These are phyloP conservation scores for Rhizophlyctis rosea DNA, from an alignment of 192 early-diverging fungal species.

Conservation along the genomic window DNA sequence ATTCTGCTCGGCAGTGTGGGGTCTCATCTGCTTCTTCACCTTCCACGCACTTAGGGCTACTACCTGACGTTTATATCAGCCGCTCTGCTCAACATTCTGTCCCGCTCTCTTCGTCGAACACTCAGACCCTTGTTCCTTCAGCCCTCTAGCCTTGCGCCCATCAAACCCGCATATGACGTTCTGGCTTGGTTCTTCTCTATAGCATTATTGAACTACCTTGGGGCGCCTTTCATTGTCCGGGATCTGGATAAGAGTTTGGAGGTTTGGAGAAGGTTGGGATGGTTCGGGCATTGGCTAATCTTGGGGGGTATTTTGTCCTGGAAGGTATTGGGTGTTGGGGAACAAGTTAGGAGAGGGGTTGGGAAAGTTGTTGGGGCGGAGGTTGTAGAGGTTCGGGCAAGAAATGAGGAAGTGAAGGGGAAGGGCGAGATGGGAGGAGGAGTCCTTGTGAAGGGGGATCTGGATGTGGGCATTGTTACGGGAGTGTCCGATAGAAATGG, in stretches of 20 bases:
- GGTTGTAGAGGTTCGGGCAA: no score
- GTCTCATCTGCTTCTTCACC: no score
- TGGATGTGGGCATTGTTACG: no score
- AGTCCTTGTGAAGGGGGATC: no score
- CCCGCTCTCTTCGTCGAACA: slow-evolving; percentile 17
- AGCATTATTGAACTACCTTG: no score
- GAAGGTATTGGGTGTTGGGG: slow-evolving; percentile 17
- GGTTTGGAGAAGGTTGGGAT: slow-evolving; percentile 23
- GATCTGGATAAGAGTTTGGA: slow-evolving; percentile 13
- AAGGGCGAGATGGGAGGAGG: no score
- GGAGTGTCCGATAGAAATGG: no score
- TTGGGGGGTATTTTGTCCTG: slow-evolving; percentile 19
- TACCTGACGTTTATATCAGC: slow-evolving; percentile 35
- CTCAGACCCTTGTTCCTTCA: slow-evolving; percentile 22
- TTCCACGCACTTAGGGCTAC: no score
- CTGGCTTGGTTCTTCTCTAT: slow-evolving; percentile 31
- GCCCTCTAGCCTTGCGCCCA: slow-evolving; percentile 5
- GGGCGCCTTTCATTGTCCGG: no score
- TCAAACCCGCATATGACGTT: slow-evolving; percentile 31
- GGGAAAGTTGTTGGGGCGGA: slow-evolving; percentile 18
- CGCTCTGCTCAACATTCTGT: slow-evolving; percentile 16
- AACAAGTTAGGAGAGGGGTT: slow-evolving; percentile 3
- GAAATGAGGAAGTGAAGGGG: no score
- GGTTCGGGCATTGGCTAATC: slow-evolving; percentile 20
- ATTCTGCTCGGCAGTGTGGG: no score